Percentiles rank a stretch among this genome's conserved stretches.
Conservation (phyloP, 345 rosid species). For the Citrus sinensis region DNA sequence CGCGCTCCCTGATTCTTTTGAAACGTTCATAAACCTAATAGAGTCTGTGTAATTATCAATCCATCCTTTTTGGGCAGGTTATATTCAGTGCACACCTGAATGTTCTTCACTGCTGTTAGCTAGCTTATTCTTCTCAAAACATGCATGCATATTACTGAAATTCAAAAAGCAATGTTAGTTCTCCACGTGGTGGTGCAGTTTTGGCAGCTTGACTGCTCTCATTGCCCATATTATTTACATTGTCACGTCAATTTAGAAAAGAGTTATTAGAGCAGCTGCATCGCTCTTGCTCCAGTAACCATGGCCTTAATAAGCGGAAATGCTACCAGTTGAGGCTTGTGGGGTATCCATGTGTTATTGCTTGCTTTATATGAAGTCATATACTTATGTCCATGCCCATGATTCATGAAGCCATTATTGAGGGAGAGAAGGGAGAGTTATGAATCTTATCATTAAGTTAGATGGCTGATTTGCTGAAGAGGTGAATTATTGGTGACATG, state of each 20-base stretch:
- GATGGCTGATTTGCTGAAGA: not conserved
- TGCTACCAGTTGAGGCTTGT: not conserved
- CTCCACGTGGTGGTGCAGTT: not conserved
- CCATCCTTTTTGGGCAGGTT: slow-evolving; percentile 10
- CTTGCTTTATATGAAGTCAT: not conserved
- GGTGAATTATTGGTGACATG: not conserved
- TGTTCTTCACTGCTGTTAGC: not conserved
- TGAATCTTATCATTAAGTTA: not conserved
- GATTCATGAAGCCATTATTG: not conserved
- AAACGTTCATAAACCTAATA: slow-evolving; percentile 16
- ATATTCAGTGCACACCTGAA: not conserved
- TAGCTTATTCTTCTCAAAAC: not conserved
- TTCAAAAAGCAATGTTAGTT: not conserved
- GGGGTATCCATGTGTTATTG: not conserved
- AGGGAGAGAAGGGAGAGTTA: not conserved
- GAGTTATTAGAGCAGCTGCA: not conserved
- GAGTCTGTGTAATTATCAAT: slow-evolving; percentile 28
- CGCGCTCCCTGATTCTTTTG: slow-evolving; percentile 32
- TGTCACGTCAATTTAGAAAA: too few relatives aligned
- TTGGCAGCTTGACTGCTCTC: too few relatives aligned
- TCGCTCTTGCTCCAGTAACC: not conserved
- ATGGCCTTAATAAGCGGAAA: not conserved
- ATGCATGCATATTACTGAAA: not conserved
- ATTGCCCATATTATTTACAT: too few relatives aligned
- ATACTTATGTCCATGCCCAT: not conserved